Evolutionary conservation across 1,139 yeast species (phyloP).

Genomic region (Trichomonascaceae sp.): DNA sequence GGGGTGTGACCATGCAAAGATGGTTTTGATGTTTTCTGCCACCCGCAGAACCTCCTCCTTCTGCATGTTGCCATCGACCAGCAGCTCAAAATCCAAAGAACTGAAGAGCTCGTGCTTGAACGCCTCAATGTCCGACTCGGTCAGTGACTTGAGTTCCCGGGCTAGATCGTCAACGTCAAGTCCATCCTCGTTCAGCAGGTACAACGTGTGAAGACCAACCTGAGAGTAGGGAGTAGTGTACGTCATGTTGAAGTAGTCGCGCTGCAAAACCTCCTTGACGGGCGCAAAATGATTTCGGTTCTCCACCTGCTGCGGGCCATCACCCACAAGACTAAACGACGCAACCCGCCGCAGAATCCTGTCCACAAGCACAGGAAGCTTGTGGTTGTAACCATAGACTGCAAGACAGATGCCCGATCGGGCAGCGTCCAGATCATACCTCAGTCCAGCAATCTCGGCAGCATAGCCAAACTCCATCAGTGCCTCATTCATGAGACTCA

Average conservation of each 20-base stretch:
- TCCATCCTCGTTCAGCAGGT: constrained; percentile 55
- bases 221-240: constrained; percentile 60
- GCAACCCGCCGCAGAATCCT: constrained; percentile 44
- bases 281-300: constrained; percentile 45
- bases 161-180: constrained; percentile 55
- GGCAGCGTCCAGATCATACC: constrained; percentile 42
- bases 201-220: constrained; percentile 47
- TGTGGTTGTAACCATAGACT: constrained; percentile 74
- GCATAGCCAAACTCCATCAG: constrained; percentile 68
- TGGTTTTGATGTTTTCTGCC: constrained; percentile 29
- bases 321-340: constrained; percentile 37
- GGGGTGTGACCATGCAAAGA: constrained; percentile 21
- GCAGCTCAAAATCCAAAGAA: constrained; percentile 49
- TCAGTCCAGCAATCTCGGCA: constrained; percentile 72
- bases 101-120: constrained; percentile 33
- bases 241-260: constrained; percentile 59
- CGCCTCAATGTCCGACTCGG: constrained; percentile 36
- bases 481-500: constrained; percentile 61
- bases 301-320: too few relatives aligned
- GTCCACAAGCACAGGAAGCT: constrained; percentile 48
- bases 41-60: constrained; percentile 42
- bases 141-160: constrained; percentile 35
- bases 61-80: constrained; percentile 69
- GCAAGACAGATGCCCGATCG: constrained; percentile 61
- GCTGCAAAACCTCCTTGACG: constrained; percentile 47